Conservation (phyloP, 208 protist genomes). For the Leishmania guyanensis region DNA sequence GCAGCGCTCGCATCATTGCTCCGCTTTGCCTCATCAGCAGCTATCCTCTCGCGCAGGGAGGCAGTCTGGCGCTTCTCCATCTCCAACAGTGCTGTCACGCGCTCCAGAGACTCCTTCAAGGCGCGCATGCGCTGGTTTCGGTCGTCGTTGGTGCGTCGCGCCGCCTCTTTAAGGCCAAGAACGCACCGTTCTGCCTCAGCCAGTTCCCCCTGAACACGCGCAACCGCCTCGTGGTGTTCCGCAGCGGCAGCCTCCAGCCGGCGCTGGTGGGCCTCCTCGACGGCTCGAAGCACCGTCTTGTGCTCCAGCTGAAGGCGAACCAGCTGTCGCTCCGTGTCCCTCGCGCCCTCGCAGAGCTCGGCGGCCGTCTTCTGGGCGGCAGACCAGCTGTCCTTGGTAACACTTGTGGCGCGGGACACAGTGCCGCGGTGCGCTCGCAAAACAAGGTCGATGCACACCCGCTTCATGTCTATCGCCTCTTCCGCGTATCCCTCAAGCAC, state of each 20-base stretch:
- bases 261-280: constrained; percentile 26
- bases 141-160: constrained; percentile 7
- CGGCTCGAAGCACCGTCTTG: constrained; percentile 17
- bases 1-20: constrained; percentile 10
- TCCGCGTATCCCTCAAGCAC: constrained; percentile 34
- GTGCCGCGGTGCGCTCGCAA: constrained; percentile 19
- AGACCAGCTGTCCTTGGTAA: constrained; percentile 19
- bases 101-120: constrained; percentile 12
- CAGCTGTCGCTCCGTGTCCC: constrained; percentile 31
- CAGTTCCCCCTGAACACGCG: constrained; percentile 21
- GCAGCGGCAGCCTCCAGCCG: constrained; percentile 16
- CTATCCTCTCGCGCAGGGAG: constrained; percentile 12
- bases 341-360: not conserved
- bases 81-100: constrained; percentile 18
- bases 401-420: constrained; percentile 14
- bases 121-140: constrained; percentile 14
- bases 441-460: constrained; percentile 5
- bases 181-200: constrained; percentile 18
- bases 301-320: constrained; percentile 16
- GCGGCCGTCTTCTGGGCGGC: constrained; percentile 10
- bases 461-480: constrained; percentile 40
- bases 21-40: constrained; percentile 28
- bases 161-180: not conserved
- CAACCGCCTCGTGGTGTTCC: constrained; percentile 21
- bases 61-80: constrained; percentile 24